Base-by-base conservation (phyloP, 768 basidiomycete species). In the Lactifluus pinguis region DNA sequence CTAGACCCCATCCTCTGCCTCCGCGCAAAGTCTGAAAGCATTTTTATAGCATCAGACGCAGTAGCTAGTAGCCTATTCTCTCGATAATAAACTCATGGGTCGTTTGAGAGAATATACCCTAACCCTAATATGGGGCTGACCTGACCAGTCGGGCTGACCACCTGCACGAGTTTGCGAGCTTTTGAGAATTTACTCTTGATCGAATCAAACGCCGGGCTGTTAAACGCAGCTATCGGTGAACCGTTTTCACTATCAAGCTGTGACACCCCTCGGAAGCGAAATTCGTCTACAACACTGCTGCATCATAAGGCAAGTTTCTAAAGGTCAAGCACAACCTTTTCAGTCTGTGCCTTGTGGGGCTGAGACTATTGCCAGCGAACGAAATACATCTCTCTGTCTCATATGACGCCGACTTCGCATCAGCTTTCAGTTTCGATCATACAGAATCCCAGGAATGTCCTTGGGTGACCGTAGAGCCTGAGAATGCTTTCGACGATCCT, bases 231-330 rank as follows among this genome's bases (percentile, higher is more conserved):
- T 29, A 55, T 66, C 44, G 53, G 60, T 21, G 60, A 66, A 29
- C 63, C 65, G 2, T 65, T 61, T 51, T 51, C 59, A n/a, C 59
- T 66, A 32, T 55, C 65, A 14, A 59, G 19, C 47, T 65, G 65
- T 48, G 65, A 65, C 17, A 48, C 32, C 11, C 48, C 53, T 45
- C 54, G 41, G 32, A 53, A 53, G 25, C 25, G 25, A 39, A 44
- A 34, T 47, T 47, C 47, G 13, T 17, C 38, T 9, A 13, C 29
- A 6, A n/a, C 29, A 49, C 7, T 14, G 29, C 25, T 42, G 21
- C 29, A 11, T 30, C 59, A 44, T 49, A 44, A 60, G 30, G 57
- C 77, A 25, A 25, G 25, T 25, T 25, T 1, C 25, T 25, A 25
- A 25, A 1, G 25, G 2, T 25, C 2, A 25, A 25, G 25, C 25